Evolutionary conservation across 2,329 filamentous ascomycete species (phyloP).

Genomic region (Penicillium sp.): DNA sequence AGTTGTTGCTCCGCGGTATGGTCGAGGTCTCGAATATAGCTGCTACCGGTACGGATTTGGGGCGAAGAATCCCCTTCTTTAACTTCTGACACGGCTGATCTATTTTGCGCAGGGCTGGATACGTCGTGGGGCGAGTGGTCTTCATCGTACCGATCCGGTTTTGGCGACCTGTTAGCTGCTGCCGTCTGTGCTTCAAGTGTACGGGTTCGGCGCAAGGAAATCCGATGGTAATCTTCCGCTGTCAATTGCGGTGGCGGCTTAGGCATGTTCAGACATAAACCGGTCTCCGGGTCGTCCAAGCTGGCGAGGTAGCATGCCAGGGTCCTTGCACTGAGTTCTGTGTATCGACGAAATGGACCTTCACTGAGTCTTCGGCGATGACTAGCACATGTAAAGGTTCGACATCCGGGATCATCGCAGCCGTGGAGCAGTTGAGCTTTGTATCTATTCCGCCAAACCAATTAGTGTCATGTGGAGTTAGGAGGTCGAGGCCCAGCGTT

Average conservation of each 20-base stretch:
- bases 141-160: neutral
- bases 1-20: constrained; percentile 28
- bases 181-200: constrained; percentile 24
- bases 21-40: constrained; percentile 23
- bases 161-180: constrained; percentile 6
- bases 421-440: constrained; percentile 79
- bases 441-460: constrained; percentile 55
- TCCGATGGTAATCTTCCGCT: constrained; percentile 27
- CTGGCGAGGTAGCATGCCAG: constrained; percentile 78
- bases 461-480: constrained; percentile 6
- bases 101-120: neutral
- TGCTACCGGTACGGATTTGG: constrained; percentile 8
- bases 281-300: constrained; percentile 71
- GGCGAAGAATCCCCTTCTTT: neutral
- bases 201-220: constrained; percentile 35
- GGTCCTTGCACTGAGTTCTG: constrained; percentile 75
- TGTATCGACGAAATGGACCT: constrained; percentile 74
- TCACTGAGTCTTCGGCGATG: constrained; percentile 68
- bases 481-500: neutral
- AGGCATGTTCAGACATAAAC: constrained; percentile 60
- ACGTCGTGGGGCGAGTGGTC: neutral
- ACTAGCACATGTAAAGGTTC: constrained; percentile 76
- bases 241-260: constrained; percentile 30
- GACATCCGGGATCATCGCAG: constrained; percentile 68
- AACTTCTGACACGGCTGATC: neutral